A percentile compares a stretch with the other conserved stretches of the same genome.
phyloP scores from a whole-genome alignment of 108 stramenopile species.

The Cyclotella baltica region DNA sequence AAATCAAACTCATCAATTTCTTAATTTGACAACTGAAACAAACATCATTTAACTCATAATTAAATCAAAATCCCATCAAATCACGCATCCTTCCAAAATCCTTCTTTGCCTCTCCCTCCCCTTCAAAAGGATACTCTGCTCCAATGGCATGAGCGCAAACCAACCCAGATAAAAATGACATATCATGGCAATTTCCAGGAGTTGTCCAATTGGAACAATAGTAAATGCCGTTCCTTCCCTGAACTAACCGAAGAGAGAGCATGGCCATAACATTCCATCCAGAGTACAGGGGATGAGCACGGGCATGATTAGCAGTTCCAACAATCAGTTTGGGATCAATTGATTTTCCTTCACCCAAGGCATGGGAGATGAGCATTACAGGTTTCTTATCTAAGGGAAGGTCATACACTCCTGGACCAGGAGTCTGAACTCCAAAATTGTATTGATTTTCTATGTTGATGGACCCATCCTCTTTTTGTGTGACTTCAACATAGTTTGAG shows the following conservation, averaged over 20 bases:
- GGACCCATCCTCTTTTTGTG: conserved; percentile 45
- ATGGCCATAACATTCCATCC: conserved; percentile 72
- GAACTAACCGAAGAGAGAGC: conserved; percentile 57
- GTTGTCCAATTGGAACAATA: conserved; percentile 73
- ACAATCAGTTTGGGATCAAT: conserved; percentile 52
- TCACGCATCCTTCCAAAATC: conserved; percentile 61
- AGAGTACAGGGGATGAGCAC: conserved; percentile 65
- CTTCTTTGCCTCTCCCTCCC: conserved; percentile 56
- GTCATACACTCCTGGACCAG: conserved; percentile 63
- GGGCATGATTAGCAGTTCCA: conserved; percentile 63
- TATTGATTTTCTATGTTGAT: conserved; percentile 72
- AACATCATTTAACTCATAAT: no score
- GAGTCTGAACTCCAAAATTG: conserved; percentile 67
- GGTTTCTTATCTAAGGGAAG: conserved; percentile 61
- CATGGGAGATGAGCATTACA: conserved; percentile 71
- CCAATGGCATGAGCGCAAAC: conserved; percentile 65
- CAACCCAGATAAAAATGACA: conserved; percentile 62
- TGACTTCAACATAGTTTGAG: conserved; percentile 65
- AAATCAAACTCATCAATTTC: no score
- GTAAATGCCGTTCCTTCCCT: conserved; percentile 61
- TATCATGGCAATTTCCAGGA: conserved; percentile 68
- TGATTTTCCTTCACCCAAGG: conserved; percentile 61
- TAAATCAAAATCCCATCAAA: conserved; percentile 64
- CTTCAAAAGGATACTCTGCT: conserved; percentile 60
- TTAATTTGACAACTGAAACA: no score